Evolutionary conservation across 2,329 filamentous ascomycete genomes (phyloP).

Genomic region (Cytospora piceae): DNA sequence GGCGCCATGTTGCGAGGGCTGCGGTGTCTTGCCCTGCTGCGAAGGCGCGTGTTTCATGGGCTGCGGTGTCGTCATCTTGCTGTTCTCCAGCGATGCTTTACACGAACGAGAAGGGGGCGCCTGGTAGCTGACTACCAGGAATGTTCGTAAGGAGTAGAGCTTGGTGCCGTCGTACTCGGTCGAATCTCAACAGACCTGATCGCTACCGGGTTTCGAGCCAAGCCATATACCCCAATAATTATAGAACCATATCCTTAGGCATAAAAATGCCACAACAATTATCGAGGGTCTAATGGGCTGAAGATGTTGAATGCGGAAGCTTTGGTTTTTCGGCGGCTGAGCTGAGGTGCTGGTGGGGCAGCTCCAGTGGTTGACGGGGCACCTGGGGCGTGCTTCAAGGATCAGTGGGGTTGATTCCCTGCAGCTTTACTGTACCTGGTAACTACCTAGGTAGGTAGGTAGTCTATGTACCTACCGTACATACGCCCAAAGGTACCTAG

Average conservation of each 20-base stretch:
- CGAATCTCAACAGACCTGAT: not conserved
- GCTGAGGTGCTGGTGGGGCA: slow-evolving; percentile 1
- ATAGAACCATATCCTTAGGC: not conserved
- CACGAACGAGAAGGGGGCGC: not conserved
- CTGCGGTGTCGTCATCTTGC: slow-evolving; percentile 54
- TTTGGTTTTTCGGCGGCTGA: not conserved
- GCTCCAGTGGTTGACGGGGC: not conserved
- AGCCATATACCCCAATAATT: not conserved
- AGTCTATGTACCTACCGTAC: too few species aligned
- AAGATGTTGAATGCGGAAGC: not conserved
- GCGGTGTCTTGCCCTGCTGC: slow-evolving; percentile 55
- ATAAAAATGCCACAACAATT: not conserved
- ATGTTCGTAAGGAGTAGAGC: not conserved
- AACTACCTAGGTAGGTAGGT: too few species aligned
- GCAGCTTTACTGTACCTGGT: not conserved
- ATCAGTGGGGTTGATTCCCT: not conserved
- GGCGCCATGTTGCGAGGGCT: slow-evolving; percentile 50
- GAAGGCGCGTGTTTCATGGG: slow-evolving; percentile 55
- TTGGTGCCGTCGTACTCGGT: not conserved
- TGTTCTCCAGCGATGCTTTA: not conserved
- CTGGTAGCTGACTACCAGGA: not conserved
- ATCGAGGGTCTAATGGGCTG: not conserved
- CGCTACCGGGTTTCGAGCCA: not conserved
- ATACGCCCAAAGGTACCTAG: too few species aligned
- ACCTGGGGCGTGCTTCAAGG: not conserved